These are phyloP conservation scores for Rhizomucor pusillus DNA, from an alignment of 371 early-diverging fungal species.

Conservation along the genomic window DNA sequence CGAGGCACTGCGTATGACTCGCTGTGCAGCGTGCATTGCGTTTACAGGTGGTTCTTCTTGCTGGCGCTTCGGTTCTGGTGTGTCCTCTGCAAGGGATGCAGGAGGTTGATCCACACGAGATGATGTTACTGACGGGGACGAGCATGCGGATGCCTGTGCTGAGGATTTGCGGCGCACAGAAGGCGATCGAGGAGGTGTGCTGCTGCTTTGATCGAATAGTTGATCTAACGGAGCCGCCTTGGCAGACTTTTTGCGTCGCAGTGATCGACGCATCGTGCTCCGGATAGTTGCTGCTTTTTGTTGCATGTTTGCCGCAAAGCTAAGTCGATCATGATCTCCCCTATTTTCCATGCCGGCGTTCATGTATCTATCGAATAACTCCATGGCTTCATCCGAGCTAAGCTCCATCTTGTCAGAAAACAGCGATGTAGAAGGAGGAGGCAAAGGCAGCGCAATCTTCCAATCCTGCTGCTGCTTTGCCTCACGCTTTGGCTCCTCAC, in stretches of 20 bases:
- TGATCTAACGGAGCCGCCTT: slow-evolving; percentile 17
- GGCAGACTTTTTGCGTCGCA: slow-evolving; percentile 25
- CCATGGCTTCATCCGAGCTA: slow-evolving; percentile 22
- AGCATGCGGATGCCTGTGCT: background rate
- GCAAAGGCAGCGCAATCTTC: slow-evolving; percentile 26
- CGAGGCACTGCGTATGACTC: slow-evolving; percentile 26
- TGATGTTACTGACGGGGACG: background rate
- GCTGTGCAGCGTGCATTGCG: slow-evolving; percentile 20
- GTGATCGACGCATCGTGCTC: slow-evolving; percentile 17
- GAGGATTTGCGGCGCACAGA: background rate
- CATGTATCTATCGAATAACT: slow-evolving; percentile 27
- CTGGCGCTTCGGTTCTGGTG: background rate
- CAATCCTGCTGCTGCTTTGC: background rate
- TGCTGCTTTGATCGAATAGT: slow-evolving; percentile 3
- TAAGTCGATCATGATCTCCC: background rate
- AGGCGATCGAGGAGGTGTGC: background rate
- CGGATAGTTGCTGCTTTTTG: slow-evolving; percentile 19
- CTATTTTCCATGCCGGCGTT: slow-evolving; percentile 7
- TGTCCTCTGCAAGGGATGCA: background rate
- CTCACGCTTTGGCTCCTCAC: background rate
- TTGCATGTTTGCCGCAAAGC: slow-evolving; percentile 11
- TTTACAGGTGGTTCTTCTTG: background rate
- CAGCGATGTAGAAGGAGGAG: slow-evolving; percentile 29
- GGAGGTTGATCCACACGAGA: background rate
- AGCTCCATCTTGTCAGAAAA: slow-evolving; percentile 45